phyloP scores from a whole-genome alignment of 345 rosid species.

The Bretschneidera sinensis region DNA sequence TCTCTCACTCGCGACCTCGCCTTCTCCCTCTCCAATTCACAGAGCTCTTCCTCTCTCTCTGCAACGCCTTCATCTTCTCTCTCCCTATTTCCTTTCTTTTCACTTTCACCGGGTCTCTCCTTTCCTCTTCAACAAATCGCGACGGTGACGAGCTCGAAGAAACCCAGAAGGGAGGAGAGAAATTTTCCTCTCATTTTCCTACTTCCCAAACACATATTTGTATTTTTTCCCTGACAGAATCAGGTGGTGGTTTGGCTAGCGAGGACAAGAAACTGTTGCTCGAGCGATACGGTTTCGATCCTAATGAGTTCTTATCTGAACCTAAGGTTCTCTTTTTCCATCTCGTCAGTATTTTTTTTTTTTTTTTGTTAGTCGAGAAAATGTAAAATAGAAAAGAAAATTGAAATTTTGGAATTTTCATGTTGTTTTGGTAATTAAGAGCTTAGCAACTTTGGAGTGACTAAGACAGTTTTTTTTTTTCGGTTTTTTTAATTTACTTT shows the following conservation, averaged over 20 bases:
- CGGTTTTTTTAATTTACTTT: neutral
- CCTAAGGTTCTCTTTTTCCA: constrained; percentile 32
- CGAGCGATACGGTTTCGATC: constrained; percentile 64
- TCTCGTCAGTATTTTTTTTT: neutral
- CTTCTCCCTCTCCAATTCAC: too few species aligned
- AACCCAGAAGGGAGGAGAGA: too few species aligned
- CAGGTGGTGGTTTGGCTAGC: constrained; percentile 41
- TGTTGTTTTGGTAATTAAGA: constrained; percentile 5
- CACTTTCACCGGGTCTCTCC: too few species aligned
- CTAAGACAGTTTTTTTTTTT: neutral
- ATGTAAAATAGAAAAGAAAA: neutral
- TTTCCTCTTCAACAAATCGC: too few species aligned
- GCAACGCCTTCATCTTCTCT: too few species aligned
- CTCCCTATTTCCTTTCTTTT: too few species aligned
- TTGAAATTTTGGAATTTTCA: constrained; percentile 1
- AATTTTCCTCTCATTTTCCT: too few species aligned
- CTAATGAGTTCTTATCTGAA: constrained; percentile 45
- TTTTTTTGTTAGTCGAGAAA: neutral
- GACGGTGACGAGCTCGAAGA: too few species aligned
- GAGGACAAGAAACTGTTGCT: constrained; percentile 56
- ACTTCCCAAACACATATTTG: too few species aligned
- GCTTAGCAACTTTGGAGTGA: neutral
- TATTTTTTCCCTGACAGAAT: constrained; percentile 25
- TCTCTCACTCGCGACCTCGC: too few species aligned
- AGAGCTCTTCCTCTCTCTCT: too few species aligned